These are phyloP conservation scores for Fusarium albosuccineum DNA, from an alignment of 2,329 filamentous ascomycete genomes.

Conservation along the genomic window DNA sequence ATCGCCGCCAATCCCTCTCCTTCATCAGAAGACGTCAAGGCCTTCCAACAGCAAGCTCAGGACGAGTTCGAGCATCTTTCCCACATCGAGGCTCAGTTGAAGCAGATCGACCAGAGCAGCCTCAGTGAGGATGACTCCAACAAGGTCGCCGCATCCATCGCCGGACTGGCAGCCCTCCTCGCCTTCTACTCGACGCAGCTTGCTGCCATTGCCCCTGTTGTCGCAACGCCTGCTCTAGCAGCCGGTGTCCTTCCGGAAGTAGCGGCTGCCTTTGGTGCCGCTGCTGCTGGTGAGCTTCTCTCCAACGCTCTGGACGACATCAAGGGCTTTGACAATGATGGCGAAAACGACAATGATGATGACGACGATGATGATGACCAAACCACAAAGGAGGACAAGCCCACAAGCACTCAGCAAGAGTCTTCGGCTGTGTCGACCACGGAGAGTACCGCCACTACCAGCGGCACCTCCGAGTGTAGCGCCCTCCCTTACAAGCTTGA, in stretches of 20 bases:
- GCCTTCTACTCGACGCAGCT: slow-evolving; percentile 8
- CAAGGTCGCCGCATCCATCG: background rate
- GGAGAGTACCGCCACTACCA: slow-evolving; percentile 2
- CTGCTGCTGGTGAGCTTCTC: slow-evolving; percentile 8
- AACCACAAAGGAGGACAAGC: slow-evolving; percentile 1
- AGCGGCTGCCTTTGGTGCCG: slow-evolving; percentile 14
- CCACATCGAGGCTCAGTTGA: slow-evolving; percentile 2
- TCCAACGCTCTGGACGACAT: slow-evolving; percentile 15
- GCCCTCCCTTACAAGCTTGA: slow-evolving; percentile 8
- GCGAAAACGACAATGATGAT: background rate
- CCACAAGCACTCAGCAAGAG: slow-evolving; percentile 7
- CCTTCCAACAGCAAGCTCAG: slow-evolving; percentile 13
- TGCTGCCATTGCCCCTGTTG: slow-evolving; percentile 1
- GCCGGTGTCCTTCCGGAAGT: slow-evolving; percentile 10
- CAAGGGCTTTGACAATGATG: slow-evolving; percentile 10
- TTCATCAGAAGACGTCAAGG: slow-evolving; percentile 7
- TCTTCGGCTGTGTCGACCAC: slow-evolving; percentile 10
- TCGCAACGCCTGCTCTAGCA: slow-evolving; percentile 11
- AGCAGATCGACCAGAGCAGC: slow-evolving; percentile 9
- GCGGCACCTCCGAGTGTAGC: slow-evolving; percentile 7
- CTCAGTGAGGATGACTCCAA: slow-evolving; percentile 14
- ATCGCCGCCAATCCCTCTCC: slow-evolving; percentile 22
- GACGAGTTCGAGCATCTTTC: slow-evolving; percentile 8
- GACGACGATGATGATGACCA: slow-evolving; percentile 5
- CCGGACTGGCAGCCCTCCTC: slow-evolving; percentile 12